A percentile compares a stretch with the other conserved stretches of the same genome.
Conservation (phyloP, 2,329 filamentous ascomycete genomes). For the Apiospora rasikravindrae region DNA sequence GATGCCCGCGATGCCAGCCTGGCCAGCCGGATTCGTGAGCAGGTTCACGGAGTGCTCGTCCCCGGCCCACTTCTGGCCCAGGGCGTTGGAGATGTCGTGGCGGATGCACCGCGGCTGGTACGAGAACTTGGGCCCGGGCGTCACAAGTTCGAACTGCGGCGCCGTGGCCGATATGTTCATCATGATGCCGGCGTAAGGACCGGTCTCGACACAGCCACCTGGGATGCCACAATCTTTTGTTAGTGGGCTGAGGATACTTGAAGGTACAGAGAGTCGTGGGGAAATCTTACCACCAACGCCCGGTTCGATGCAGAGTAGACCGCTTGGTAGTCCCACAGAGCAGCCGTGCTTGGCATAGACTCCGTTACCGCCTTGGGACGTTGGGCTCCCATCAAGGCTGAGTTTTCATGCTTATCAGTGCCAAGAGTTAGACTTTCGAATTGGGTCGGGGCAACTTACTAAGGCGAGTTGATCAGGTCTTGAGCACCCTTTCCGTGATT, state of each 20-base stretch:
- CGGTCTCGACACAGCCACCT: conserved; percentile 43
- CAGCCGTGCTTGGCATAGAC: conserved; percentile 26
- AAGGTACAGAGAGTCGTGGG: not conserved
- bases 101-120: conserved; percentile 27
- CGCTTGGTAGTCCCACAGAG: conserved; percentile 26
- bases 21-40: conserved; percentile 29
- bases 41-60: conserved; percentile 31
- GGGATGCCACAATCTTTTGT: not conserved
- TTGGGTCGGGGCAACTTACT: conserved; percentile 20
- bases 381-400: conserved; percentile 42
- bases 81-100: conserved; percentile 24
- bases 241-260: not conserved
- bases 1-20: conserved; percentile 21
- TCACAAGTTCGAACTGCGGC: conserved; percentile 26
- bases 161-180: conserved; percentile 33
- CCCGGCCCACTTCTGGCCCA: conserved; percentile 30
- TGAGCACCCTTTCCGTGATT: conserved; percentile 41
- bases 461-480: conserved; percentile 36
- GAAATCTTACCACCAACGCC: conserved; percentile 23
- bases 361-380: conserved; percentile 41
- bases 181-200: conserved; percentile 32
- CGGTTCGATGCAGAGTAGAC: conserved; percentile 23
- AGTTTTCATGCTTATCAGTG: not conserved
- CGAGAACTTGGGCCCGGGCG: conserved; percentile 28
- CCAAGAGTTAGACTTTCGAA: not conserved